Evolutionary conservation across 2,329 filamentous ascomycete species (phyloP).

Genomic region (Exophiala alcalophila): DNA sequence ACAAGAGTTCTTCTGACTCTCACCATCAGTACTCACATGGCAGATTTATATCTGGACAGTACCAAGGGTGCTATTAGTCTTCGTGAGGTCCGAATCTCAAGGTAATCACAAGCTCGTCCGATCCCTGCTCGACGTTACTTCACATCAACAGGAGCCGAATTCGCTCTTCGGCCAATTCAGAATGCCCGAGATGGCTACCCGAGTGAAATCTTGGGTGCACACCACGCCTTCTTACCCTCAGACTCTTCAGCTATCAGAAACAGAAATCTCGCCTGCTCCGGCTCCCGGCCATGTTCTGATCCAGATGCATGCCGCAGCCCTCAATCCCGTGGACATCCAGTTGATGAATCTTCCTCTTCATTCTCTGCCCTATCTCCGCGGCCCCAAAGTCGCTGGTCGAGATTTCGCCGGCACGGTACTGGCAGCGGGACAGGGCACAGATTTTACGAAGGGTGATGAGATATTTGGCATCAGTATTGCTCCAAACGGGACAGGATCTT

Average conservation of each 20-base stretch:
- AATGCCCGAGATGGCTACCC: constrained; percentile 13
- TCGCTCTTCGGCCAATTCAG: too few species aligned
- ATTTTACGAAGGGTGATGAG: constrained; percentile 21
- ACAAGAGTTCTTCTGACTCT: too few species aligned
- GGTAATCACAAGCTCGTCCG: too few species aligned
- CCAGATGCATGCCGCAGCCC: constrained; percentile 16
- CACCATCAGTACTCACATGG: too few species aligned
- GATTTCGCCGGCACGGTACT: constrained; percentile 23
- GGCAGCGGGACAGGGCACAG: constrained; percentile 13
- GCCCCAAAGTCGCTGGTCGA: constrained; percentile 17
- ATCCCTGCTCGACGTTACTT: too few species aligned
- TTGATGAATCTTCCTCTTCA: constrained; percentile 24
- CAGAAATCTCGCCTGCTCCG: constrained; percentile 13
- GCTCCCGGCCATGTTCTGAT: constrained; percentile 16
- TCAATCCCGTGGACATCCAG: constrained; percentile 26
- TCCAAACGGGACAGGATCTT: constrained; percentile 15
- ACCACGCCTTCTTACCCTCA: constrained; percentile 18
- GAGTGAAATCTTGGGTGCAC: constrained; percentile 22
- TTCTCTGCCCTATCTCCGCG: constrained; percentile 17
- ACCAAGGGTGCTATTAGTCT: too few species aligned
- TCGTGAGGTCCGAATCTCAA: too few species aligned
- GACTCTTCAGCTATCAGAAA: constrained; percentile 17
- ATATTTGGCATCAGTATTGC: constrained; percentile 17
- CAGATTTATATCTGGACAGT: too few species aligned
- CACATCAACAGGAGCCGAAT: too few species aligned